A percentile compares a stretch with the other conserved stretches of the same genome.
phyloP scores from a whole-genome alignment of 768 basidiomycete species.

The Termitomyces sp. region DNA sequence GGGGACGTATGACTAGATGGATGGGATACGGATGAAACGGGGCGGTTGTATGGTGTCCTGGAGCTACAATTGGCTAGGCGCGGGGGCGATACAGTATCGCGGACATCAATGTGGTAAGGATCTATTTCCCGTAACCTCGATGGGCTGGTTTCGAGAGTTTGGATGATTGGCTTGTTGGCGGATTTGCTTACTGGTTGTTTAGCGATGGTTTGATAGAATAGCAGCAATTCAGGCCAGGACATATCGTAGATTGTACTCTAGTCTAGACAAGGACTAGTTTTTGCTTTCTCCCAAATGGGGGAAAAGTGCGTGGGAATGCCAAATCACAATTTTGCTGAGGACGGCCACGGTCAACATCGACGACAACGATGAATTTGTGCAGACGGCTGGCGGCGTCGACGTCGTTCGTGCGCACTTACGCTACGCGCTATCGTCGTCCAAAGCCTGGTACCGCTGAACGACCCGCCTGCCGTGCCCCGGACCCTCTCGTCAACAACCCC shows the following conservation, averaged over 20 bases:
- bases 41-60: slow-evolving; percentile 41
- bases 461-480: slow-evolving; percentile 52
- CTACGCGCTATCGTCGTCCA: slow-evolving; percentile 42
- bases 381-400: slow-evolving; percentile 21
- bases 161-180: slow-evolving; percentile 31
- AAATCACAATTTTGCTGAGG: slow-evolving; percentile 1
- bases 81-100: slow-evolving; percentile 34
- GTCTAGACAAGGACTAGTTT: too few species aligned
- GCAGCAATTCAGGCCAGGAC: slow-evolving; percentile 19
- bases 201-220: slow-evolving; percentile 23
- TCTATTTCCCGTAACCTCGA: slow-evolving; percentile 3
- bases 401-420: slow-evolving; percentile 32
- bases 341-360: background rate
- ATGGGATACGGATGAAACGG: slow-evolving; percentile 38
- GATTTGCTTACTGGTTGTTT: background rate
- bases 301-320: slow-evolving; percentile 10
- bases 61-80: slow-evolving; percentile 37
- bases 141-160: slow-evolving; percentile 29
- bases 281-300: background rate
- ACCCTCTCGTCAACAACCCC: slow-evolving; percentile 51
- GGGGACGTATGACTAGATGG: background rate
- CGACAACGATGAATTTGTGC: slow-evolving; percentile 17
- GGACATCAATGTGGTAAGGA: slow-evolving; percentile 30
- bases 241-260: background rate
- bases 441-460: slow-evolving; percentile 46